These are phyloP conservation scores for Cladosporium austrohemisphaericum DNA, from an alignment of 2,329 filamentous ascomycete genomes.

Conservation along the genomic window DNA sequence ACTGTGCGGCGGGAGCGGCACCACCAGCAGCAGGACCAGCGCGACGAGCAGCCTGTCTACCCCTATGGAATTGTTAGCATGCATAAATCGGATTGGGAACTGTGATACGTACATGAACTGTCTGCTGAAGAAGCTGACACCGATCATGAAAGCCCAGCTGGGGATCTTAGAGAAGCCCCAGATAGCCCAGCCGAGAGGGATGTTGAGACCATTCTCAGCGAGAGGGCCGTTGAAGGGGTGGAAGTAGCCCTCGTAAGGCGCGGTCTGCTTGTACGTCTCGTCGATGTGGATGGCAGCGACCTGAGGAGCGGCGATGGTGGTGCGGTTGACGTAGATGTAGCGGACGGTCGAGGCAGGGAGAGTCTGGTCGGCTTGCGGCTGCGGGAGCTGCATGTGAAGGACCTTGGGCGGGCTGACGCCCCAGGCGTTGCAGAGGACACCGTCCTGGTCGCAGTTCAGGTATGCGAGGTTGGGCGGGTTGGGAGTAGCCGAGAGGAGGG, in stretches of 20 bases:
- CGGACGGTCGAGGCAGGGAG: constrained; percentile 63
- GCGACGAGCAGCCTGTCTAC: constrained; percentile 11
- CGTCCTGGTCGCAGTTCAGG: constrained; percentile 71
- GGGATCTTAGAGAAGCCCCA: constrained; percentile 60
- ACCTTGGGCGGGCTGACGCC: constrained; percentile 61
- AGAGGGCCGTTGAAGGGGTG: constrained; percentile 71
- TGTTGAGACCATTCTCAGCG: constrained; percentile 56
- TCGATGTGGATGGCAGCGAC: constrained; percentile 60
- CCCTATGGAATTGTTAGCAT: constrained; percentile 13
- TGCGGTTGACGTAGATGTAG: constrained; percentile 65
- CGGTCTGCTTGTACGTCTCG: constrained; percentile 51
- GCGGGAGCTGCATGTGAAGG: constrained; percentile 61
- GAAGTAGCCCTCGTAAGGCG: constrained; percentile 62
- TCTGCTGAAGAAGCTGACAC: constrained; percentile 68
- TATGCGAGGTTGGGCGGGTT: constrained; percentile 64
- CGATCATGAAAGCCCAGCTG: constrained; percentile 73
- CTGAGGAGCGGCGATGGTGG: constrained; percentile 61
- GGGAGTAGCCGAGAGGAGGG: constrained; percentile 57
- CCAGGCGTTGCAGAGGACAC: constrained; percentile 72
- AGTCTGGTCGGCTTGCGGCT: constrained; percentile 58
- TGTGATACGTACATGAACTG: constrained; percentile 64
- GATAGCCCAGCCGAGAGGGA: constrained; percentile 64
- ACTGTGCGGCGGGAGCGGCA: constrained; percentile 5
- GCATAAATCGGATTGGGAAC: neutral
- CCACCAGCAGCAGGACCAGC: neutral